Evolutionary conservation across 345 rosid genomes (phyloP).

Genomic region (Salix exigua): DNA sequence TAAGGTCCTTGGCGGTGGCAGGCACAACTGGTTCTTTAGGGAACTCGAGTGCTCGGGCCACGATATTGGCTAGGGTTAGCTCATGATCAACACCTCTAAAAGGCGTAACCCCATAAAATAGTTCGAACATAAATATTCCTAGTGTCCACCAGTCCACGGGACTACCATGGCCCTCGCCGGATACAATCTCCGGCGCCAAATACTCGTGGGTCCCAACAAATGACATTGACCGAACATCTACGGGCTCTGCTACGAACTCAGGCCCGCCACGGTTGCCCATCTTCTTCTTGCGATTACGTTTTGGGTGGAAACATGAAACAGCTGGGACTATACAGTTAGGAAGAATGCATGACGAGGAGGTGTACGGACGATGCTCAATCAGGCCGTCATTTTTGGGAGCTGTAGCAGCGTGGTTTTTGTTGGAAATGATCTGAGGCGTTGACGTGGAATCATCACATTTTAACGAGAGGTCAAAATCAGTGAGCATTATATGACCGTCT

Average conservation of each 20-base stretch:
- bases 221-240: slow-evolving; percentile 89
- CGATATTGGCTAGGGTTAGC: slow-evolving; percentile 81
- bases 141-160: slow-evolving; percentile 96
- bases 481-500: slow-evolving; percentile 93
- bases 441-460: slow-evolving; percentile 66
- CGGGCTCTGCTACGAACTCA: slow-evolving; percentile 77
- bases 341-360: slow-evolving; percentile 72
- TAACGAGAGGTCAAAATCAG: slow-evolving; percentile 89
- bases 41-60: slow-evolving; percentile 85
- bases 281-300: slow-evolving; percentile 65
- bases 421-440: slow-evolving; percentile 56
- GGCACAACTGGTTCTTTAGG: slow-evolving; percentile 75
- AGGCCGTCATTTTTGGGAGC: slow-evolving; percentile 29
- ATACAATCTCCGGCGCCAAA: slow-evolving; percentile 83
- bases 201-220: slow-evolving; percentile 95
- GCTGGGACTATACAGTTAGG: slow-evolving; percentile 85
- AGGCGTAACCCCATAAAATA: slow-evolving; percentile 75
- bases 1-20: slow-evolving; percentile 56
- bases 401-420: slow-evolving; percentile 26
- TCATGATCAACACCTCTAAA: slow-evolving; percentile 86
- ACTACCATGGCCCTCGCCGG: slow-evolving; percentile 89
- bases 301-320: slow-evolving; percentile 79
- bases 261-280: slow-evolving; percentile 45
- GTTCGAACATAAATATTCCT: slow-evolving; percentile 77
- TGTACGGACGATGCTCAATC: slow-evolving; percentile 42